Evolutionary conservation across 306 rosid species (phyloP).

Genomic region (Spatholobus suberectus): DNA sequence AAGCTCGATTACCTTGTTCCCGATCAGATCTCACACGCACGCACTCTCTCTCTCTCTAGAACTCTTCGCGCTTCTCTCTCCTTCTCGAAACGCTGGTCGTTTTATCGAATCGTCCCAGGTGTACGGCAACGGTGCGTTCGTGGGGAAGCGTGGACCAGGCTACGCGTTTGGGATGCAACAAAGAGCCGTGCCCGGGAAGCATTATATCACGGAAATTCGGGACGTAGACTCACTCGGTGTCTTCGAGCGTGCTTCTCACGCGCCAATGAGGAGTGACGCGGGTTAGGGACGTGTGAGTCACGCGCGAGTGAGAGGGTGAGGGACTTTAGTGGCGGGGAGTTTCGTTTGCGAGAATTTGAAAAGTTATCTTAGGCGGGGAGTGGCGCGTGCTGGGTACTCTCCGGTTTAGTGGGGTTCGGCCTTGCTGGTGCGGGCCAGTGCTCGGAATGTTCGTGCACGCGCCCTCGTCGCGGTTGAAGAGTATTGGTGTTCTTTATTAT

Average conservation of each 20-base stretch:
- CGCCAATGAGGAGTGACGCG: neutral
- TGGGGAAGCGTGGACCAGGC: slow-evolving; percentile 51
- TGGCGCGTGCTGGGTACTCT: slow-evolving; percentile 18
- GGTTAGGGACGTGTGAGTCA: accelerated
- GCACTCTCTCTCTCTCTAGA: slow-evolving; percentile 73
- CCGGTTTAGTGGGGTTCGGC: neutral
- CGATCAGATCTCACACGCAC: slow-evolving; percentile 72
- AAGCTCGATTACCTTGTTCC: slow-evolving; percentile 46
- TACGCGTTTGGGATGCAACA: slow-evolving; percentile 61
- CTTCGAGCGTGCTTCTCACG: accelerated
- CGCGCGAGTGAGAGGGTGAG: neutral
- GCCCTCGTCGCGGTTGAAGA: slow-evolving; percentile 40
- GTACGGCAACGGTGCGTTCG: slow-evolving; percentile 69
- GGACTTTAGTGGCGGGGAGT: slow-evolving; percentile 51
- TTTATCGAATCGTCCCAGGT: slow-evolving; percentile 70
- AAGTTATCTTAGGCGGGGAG: slow-evolving; percentile 31
- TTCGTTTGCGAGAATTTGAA: slow-evolving; percentile 42
- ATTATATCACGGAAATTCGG: slow-evolving; percentile 46
- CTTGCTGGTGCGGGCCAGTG: neutral
- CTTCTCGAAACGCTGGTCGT: slow-evolving; percentile 48
- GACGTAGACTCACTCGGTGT: slow-evolving; percentile 34
- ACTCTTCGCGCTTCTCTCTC: slow-evolving; percentile 43
- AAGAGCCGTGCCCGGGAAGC: slow-evolving; percentile 68
- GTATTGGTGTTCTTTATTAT: neutral
- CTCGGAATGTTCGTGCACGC: slow-evolving; percentile 18